Evolutionary conservation across 371 early-diverging fungal genomes (phyloP).

Genomic region (Actinomucor elegans): DNA sequence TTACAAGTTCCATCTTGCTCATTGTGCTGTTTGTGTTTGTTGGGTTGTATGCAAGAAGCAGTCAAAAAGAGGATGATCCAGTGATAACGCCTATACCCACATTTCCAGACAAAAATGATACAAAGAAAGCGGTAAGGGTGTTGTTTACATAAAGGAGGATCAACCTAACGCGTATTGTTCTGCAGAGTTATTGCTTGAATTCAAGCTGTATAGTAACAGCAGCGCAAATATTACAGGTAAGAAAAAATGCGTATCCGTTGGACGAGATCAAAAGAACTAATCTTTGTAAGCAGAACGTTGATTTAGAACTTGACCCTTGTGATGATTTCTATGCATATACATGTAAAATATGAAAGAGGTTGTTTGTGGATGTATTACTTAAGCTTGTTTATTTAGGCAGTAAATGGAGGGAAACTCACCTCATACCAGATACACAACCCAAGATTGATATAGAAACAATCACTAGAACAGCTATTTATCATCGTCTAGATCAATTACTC

Average conservation of each 20-base stretch:
- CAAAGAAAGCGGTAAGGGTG: constrained; percentile 13
- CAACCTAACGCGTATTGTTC: too few relatives aligned
- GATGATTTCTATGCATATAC: constrained; percentile 47
- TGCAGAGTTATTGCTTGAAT: constrained; percentile 35
- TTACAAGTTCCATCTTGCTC: constrained; percentile 36
- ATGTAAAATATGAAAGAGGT: constrained; percentile 11
- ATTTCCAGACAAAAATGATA: constrained; percentile 20
- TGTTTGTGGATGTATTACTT: neutral
- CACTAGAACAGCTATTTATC: constrained; percentile 11
- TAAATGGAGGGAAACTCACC: constrained; percentile 34
- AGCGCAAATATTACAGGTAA: constrained; percentile 41
- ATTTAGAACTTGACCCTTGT: constrained; percentile 50
- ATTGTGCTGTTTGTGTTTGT: constrained; percentile 44
- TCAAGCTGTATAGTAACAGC: constrained; percentile 53
- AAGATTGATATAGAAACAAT: constrained; percentile 20
- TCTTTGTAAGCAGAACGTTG: constrained; percentile 50
- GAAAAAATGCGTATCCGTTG: neutral
- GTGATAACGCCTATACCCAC: constrained; percentile 19
- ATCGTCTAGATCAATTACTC: constrained; percentile 20
- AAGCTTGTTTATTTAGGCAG: constrained; percentile 13
- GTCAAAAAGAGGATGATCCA: constrained; percentile 15
- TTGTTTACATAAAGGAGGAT: too few relatives aligned
- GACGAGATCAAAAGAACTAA: neutral
- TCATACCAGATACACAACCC: constrained; percentile 25
- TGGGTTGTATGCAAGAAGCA: constrained; percentile 45